phyloP scores from a whole-genome alignment of 495 filamentous ascomycete genomes.

The Cairneyella variabilis region DNA sequence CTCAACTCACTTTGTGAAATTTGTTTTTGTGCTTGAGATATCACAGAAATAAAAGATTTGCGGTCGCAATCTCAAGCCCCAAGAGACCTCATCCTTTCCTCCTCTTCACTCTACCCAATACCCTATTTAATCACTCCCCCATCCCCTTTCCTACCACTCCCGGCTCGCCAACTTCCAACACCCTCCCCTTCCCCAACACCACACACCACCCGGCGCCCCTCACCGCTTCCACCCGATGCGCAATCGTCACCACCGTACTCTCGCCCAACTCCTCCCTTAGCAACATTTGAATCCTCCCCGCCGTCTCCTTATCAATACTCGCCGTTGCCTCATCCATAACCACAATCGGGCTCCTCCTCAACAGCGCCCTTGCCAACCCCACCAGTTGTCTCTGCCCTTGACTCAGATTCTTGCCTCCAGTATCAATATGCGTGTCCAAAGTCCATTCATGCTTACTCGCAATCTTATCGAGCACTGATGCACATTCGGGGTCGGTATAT shows the following conservation, averaged over 20 bases:
- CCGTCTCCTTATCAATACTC: constrained; percentile 74
- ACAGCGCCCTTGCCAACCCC: constrained; percentile 52
- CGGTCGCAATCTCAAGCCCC: too few relatives aligned
- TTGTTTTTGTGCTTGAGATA: too few relatives aligned
- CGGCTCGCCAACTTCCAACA: constrained; percentile 32
- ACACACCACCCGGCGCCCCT: constrained; percentile 69
- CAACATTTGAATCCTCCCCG: constrained; percentile 71
- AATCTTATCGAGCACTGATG: constrained; percentile 45
- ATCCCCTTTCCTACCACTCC: constrained; percentile 25
- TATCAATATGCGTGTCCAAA: constrained; percentile 51
- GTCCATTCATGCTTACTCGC: constrained; percentile 49
- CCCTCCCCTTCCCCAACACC: constrained; percentile 61
- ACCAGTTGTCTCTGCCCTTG: constrained; percentile 59
- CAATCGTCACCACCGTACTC: constrained; percentile 84
- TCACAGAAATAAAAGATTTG: too few relatives aligned
- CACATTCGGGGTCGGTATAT: constrained; percentile 45
- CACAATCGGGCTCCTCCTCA: constrained; percentile 54
- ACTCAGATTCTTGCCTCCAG: constrained; percentile 39
- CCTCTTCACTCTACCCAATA: too few relatives aligned
- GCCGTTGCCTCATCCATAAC: constrained; percentile 84
- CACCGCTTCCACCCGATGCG: constrained; percentile 54
- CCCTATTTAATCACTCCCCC: too few relatives aligned
- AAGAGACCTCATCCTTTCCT: too few relatives aligned
- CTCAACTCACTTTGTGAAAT: too few relatives aligned
- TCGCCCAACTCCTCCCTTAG: constrained; percentile 68